Base-by-base conservation (phyloP, 2,329 filamentous ascomycete species). In the Phaeosphaeria sp. region DNA sequence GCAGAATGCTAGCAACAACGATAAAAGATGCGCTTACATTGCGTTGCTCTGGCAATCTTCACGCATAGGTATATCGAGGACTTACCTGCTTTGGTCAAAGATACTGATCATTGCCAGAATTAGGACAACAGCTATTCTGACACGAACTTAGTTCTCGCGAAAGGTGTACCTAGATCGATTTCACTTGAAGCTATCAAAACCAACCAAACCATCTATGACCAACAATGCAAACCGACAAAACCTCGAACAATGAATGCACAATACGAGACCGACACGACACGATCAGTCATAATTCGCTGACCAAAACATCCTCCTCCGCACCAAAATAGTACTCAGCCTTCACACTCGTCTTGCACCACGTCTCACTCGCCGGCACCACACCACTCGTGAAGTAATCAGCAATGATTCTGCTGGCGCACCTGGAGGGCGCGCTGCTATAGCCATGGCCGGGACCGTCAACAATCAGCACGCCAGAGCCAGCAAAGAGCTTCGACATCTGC, bases 381-480 rank as follows among this genome's bases (percentile, higher is more conserved):
- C 49, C 59, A 45, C 53, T 27, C 8, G 24, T 3, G 3, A 64
- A 47, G 44, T 64, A 62, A 20, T 15, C 36, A n/a, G 39, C n/a
- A 11, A 56, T 25, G 8, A 52, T 49, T 2, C 42, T 51, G 2
- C 22, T 24, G 0, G 56, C 51, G 39, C 61, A 64, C 1, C 24
- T 27, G 5, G 54, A 56, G 7, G 20, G 7, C 2, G 42, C 30
- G 15, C 42, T 20, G 2, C 17, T 33, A 20, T 27, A 42, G 2
- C 39, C 20, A 47, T 57, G 55, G 40, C 48, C 47, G 13, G 18
- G 17, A 5, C 51, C 39, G 33, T 49, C 40, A 21, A 55, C 44
- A 21, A 43, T 69, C 15, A 84, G 66, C 4, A 82, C 68, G 2
- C 67, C 68, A 5, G 76, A 78, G 1, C 78, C 79, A 4, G 77